Conservation (phyloP, 257 asterid genomes). For the Gentiana macrophylla region DNA sequence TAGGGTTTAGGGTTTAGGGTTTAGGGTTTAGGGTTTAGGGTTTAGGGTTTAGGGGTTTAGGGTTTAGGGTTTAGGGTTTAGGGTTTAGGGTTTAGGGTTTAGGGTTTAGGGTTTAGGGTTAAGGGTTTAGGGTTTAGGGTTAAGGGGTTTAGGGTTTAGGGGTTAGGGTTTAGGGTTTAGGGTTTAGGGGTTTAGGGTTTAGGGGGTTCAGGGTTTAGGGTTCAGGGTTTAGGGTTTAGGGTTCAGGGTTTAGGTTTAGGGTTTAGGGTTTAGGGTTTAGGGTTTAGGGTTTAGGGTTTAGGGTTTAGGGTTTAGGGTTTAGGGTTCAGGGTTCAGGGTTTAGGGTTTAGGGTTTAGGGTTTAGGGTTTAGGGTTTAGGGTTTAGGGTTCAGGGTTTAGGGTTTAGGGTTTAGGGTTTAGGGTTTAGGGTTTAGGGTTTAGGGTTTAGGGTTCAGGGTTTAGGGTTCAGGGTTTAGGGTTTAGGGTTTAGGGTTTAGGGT, state of each 20-base stretch:
- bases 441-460: not conserved
- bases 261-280: too few species aligned
- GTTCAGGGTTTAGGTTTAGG: not conserved
- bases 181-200: too few species aligned
- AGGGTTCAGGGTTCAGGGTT: too few species aligned
- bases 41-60: too few species aligned
- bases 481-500: not conserved
- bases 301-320: too few species aligned
- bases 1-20: not conserved
- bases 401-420: not conserved
- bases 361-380: not conserved
- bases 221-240: not conserved
- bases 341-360: too few species aligned
- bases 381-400: not conserved
- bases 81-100: not conserved
- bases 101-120: not conserved
- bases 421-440: not conserved
- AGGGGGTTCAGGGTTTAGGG: not conserved
- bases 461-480: not conserved
- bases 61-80: not conserved
- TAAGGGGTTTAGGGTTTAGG: too few species aligned
- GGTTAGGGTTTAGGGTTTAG: too few species aligned
- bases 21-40: not conserved
- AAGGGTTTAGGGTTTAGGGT: too few species aligned
- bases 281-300: too few species aligned